phyloP scores from a whole-genome alignment of 129 eudicot species.

The Silybum marianum region DNA sequence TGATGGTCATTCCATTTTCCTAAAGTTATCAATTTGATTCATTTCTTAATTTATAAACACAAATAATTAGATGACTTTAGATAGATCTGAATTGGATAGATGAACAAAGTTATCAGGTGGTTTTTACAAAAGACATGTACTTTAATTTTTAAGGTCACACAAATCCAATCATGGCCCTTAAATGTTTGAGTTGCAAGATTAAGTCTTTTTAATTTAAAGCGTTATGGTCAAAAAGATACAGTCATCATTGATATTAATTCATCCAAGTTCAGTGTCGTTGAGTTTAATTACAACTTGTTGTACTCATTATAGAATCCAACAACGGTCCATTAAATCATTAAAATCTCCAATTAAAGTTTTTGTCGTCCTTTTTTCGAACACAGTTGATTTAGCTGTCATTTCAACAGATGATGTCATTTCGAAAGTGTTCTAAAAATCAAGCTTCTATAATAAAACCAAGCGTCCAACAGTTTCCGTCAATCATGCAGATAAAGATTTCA shows the following conservation, averaged over 20 bases:
- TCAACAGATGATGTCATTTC: background rate
- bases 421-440: background rate
- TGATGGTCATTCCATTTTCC: background rate
- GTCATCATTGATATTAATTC: conserved; percentile 26
- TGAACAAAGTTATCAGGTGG: conserved; percentile 17
- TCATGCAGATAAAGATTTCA: conserved; percentile 12
- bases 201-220: conserved; percentile 26
- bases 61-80: background rate
- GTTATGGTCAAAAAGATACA: conserved; percentile 35
- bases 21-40: background rate
- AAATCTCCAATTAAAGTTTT: conserved; percentile 27
- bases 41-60: background rate
- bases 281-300: conserved; percentile 12
- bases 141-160: conserved; percentile 11
- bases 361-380: conserved; percentile 22
- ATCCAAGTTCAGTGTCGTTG: conserved; percentile 1
- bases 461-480: conserved; percentile 13
- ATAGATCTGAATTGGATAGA: background rate
- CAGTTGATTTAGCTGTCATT: conserved; percentile 14
- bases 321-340: conserved; percentile 31
- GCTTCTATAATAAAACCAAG: conserved; percentile 12
- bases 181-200: conserved; percentile 21
- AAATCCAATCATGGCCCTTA: conserved; percentile 21
- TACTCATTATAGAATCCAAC: conserved; percentile 35
- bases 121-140: conserved; percentile 16